Percentiles rank a stretch among this genome's conserved stretches.
Conservation (phyloP, 2,329 filamentous ascomycete species). For the Pseudogymnoascus sp. region DNA sequence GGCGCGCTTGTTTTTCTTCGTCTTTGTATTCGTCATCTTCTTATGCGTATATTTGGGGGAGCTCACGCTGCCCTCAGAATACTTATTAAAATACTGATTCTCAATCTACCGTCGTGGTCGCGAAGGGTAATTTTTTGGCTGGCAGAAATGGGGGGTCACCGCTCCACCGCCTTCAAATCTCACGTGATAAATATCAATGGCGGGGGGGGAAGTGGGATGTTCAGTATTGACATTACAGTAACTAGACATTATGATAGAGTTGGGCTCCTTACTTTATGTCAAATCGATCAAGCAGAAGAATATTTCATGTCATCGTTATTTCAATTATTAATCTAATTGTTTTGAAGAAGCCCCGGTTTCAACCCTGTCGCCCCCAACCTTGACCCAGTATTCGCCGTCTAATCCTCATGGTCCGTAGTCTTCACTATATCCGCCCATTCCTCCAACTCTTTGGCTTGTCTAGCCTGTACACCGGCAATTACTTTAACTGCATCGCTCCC, state of each 20-base stretch:
- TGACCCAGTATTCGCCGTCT: neutral
- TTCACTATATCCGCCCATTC: slow-evolving; percentile 17
- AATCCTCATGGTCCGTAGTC: slow-evolving; percentile 16
- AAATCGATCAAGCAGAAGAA: neutral
- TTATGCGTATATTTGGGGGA: neutral
- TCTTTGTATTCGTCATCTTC: neutral
- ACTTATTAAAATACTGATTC: neutral
- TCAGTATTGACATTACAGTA: neutral
- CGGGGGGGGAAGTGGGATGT: neutral
- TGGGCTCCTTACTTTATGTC: neutral
- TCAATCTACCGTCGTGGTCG: neutral
- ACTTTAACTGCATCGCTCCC: slow-evolving; percentile 27
- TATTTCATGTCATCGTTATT: neutral
- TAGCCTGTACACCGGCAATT: slow-evolving; percentile 24
- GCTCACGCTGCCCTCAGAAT: neutral
- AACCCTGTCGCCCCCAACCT: neutral
- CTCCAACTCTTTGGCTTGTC: slow-evolving; percentile 14
- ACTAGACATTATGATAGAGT: neutral
- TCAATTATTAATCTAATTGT: neutral
- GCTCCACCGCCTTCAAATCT: neutral
- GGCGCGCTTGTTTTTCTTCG: neutral
- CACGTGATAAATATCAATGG: neutral
- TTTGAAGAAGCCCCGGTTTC: neutral
- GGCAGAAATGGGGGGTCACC: slow-evolving; percentile 6
- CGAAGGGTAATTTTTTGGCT: neutral